phyloP scores from a whole-genome alignment of 306 rosid species.

The Morella rubra region DNA sequence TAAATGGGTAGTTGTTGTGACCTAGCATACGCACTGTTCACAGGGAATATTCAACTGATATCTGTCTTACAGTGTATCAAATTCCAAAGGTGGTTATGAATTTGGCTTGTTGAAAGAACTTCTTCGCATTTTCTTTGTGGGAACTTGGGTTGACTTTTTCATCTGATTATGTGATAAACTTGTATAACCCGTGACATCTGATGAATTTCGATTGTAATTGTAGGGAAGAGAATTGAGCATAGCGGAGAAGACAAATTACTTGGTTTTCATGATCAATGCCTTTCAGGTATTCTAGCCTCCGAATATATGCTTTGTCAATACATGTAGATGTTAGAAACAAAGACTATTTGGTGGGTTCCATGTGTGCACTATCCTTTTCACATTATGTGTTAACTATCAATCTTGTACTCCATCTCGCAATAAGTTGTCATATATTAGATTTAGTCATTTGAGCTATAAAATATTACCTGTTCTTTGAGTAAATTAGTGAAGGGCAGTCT shows the following conservation, averaged over 20 bases:
- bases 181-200: not conserved
- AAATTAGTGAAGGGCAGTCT: not conserved
- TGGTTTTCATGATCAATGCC: conserved; percentile 93
- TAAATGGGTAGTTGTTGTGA: not conserved
- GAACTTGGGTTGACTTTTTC: not conserved
- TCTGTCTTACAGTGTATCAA: not conserved
- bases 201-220: conserved; percentile 36
- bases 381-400: not conserved
- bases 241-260: conserved; percentile 91
- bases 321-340: not conserved
- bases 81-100: not conserved
- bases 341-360: not conserved
- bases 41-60: not conserved
- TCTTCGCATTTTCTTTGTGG: not conserved
- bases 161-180: not conserved
- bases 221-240: conserved; percentile 85
- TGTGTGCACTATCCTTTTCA: not conserved
- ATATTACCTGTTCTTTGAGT: not conserved
- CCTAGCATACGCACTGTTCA: not conserved
- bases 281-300: conserved; percentile 68
- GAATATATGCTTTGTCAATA: conserved; percentile 9
- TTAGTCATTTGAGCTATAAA: not conserved
- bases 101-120: not conserved
- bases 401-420: not conserved
- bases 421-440: too few relatives aligned